phyloP scores from a whole-genome alignment of 2,329 filamentous ascomycete species.

The Sarocladium kiliense region DNA sequence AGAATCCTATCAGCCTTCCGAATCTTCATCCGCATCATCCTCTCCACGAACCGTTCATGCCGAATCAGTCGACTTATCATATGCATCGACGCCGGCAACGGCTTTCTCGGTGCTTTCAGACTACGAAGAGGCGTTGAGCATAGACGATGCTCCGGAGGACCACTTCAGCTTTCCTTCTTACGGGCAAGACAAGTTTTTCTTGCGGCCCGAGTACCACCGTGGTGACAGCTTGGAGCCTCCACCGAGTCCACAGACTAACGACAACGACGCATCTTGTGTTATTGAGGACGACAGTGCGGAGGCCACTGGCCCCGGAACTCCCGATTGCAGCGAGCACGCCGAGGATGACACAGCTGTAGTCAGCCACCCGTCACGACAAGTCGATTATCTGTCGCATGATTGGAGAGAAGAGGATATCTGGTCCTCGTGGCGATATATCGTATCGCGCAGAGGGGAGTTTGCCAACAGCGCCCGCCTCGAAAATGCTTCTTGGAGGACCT shows the following conservation, averaged over 20 bases:
- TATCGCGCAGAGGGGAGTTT: slow-evolving; percentile 72
- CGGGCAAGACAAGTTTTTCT: slow-evolving; percentile 40
- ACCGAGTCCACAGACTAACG: slow-evolving; percentile 42
- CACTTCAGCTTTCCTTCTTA: slow-evolving; percentile 41
- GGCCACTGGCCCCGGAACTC: slow-evolving; percentile 53
- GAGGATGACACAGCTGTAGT: slow-evolving; percentile 77
- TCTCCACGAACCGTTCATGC: slow-evolving; percentile 48
- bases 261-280: slow-evolving; percentile 48
- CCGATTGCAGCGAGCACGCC: slow-evolving; percentile 53
- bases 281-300: slow-evolving; percentile 47
- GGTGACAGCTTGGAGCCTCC: slow-evolving; percentile 43
- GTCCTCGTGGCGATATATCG: slow-evolving; percentile 93
- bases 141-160: slow-evolving; percentile 40
- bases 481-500: slow-evolving; percentile 95
- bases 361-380: slow-evolving; percentile 74
- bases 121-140: slow-evolving; percentile 42
- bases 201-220: slow-evolving; percentile 22
- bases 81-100: slow-evolving; percentile 58
- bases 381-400: slow-evolving; percentile 91
- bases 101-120: slow-evolving; percentile 58
- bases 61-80: slow-evolving; percentile 52
- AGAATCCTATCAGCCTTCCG: slow-evolving; percentile 40
- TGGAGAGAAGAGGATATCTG: slow-evolving; percentile 97
- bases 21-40: slow-evolving; percentile 49
- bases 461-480: slow-evolving; percentile 78